Evolutionary conservation across 2,329 filamentous ascomycete species (phyloP).

Genomic region (Apiospora marii): DNA sequence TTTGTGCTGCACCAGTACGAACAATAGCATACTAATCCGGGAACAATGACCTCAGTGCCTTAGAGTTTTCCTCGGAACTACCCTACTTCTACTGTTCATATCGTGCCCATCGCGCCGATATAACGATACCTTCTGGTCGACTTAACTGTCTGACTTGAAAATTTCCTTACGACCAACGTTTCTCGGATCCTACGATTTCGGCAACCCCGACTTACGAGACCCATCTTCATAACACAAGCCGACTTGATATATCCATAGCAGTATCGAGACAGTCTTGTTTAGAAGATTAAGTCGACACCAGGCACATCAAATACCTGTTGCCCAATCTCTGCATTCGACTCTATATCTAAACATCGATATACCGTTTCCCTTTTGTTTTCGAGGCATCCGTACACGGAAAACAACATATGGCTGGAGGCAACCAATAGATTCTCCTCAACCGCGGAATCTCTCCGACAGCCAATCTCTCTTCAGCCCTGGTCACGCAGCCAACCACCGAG

Average conservation of each 20-base stretch:
- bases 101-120: constrained; percentile 23
- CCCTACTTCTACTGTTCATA: constrained; percentile 25
- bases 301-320: not conserved
- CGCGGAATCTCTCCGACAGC: constrained; percentile 29
- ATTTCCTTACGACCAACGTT: not conserved
- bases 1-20: constrained; percentile 6
- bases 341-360: constrained; percentile 10
- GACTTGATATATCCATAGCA: not conserved
- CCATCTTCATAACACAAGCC: not conserved
- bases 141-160: constrained; percentile 26
- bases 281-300: constrained; percentile 1
- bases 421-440: constrained; percentile 42
- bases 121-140: constrained; percentile 14
- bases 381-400: not conserved
- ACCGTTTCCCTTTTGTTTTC: constrained; percentile 1
- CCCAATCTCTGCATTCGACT: constrained; percentile 5
- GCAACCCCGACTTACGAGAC: constrained; percentile 8
- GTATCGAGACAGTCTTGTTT: not conserved
- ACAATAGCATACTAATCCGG: constrained; percentile 26
- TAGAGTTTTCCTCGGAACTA: constrained; percentile 26
- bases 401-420: constrained; percentile 47
- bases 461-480: constrained; percentile 49
- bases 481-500: constrained; percentile 28
- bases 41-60: constrained; percentile 28
- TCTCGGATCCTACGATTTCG: constrained; percentile 7